Percentiles rank a stretch among this genome's conserved stretches.
Evolutionary conservation across 306 rosid species (phyloP).

Genomic region (Castanea sativa): DNA sequence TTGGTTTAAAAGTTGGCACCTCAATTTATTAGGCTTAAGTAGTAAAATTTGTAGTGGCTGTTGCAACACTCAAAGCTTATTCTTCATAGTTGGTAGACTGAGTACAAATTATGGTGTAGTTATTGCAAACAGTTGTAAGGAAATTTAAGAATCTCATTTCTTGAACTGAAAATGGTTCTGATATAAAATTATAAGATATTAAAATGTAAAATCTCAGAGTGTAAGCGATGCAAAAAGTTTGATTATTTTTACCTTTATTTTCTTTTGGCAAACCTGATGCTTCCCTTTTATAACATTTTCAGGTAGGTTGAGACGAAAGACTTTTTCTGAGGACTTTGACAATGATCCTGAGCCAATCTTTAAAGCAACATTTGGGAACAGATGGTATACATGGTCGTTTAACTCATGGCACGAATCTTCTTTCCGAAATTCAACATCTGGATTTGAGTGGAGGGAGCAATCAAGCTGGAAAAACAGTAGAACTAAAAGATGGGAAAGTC

Average conservation of each 20-base stretch:
- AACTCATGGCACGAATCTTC: conserved; percentile 31
- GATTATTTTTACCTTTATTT: neutral
- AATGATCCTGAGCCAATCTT: conserved; percentile 51
- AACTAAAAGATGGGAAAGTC: conserved; percentile 40
- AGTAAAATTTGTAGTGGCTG: too few relatives aligned
- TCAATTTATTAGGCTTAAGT: too few relatives aligned
- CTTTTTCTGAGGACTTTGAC: conserved; percentile 40
- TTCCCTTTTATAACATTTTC: conserved; percentile 3
- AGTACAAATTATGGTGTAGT: neutral
- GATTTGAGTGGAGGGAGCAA: conserved; percentile 66
- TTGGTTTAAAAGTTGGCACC: too few relatives aligned
- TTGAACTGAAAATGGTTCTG: neutral
- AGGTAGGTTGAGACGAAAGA: conserved; percentile 38
- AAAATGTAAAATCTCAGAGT: neutral
- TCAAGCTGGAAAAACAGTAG: conserved; percentile 41
- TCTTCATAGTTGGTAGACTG: neutral
- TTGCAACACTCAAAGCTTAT: neutral
- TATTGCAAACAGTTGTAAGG: neutral
- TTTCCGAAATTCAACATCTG: conserved; percentile 37
- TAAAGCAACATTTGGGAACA: conserved; percentile 55
- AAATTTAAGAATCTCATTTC: neutral
- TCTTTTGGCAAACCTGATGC: neutral
- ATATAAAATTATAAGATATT: neutral
- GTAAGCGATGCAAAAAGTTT: neutral
- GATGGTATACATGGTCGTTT: conserved; percentile 62